Conservation (phyloP, 306 rosid species). For the Ochetophila trinervis region DNA sequence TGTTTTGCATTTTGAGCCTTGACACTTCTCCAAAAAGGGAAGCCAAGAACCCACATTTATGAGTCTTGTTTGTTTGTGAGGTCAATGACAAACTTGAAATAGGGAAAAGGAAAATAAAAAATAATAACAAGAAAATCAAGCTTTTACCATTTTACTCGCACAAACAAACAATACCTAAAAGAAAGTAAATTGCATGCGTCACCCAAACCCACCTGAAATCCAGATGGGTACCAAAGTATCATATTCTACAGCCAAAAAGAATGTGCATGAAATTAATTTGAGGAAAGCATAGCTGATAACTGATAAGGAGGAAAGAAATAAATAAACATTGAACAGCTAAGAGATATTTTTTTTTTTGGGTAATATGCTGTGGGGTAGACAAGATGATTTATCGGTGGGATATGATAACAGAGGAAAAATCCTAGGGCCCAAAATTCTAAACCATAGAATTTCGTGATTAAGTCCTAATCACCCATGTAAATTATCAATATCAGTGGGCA, state of each 20-base stretch:
- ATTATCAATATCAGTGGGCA: slow-evolving; percentile 30
- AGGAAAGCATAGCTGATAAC: slow-evolving; percentile 21
- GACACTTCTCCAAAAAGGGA: slow-evolving; percentile 29
- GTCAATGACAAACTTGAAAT: slow-evolving; percentile 35
- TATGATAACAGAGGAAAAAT: slow-evolving; percentile 22
- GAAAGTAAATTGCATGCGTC: slow-evolving; percentile 20
- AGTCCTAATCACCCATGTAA: slow-evolving; percentile 32
- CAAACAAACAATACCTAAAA: slow-evolving; percentile 11
- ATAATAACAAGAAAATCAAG: slow-evolving; percentile 1
- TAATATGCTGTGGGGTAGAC: slow-evolving; percentile 26
- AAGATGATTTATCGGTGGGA: slow-evolving; percentile 28
- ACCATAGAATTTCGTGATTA: slow-evolving; percentile 28
- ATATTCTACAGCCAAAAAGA: slow-evolving; percentile 10
- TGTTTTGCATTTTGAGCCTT: slow-evolving; percentile 51
- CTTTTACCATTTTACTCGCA: slow-evolving; percentile 31
- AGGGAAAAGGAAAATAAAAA: background rate
- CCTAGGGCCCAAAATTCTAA: slow-evolving; percentile 27
- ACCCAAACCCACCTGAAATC: background rate
- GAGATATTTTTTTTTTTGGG: background rate
- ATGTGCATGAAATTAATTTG: slow-evolving; percentile 19
- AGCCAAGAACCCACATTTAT: slow-evolving; percentile 34
- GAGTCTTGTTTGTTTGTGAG: slow-evolving; percentile 38
- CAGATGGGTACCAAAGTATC: slow-evolving; percentile 3
- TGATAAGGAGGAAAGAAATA: slow-evolving; percentile 4
- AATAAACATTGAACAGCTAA: slow-evolving; percentile 38